Conservation (phyloP, 176 grass and related monocot species). For the Carex littledalei region DNA sequence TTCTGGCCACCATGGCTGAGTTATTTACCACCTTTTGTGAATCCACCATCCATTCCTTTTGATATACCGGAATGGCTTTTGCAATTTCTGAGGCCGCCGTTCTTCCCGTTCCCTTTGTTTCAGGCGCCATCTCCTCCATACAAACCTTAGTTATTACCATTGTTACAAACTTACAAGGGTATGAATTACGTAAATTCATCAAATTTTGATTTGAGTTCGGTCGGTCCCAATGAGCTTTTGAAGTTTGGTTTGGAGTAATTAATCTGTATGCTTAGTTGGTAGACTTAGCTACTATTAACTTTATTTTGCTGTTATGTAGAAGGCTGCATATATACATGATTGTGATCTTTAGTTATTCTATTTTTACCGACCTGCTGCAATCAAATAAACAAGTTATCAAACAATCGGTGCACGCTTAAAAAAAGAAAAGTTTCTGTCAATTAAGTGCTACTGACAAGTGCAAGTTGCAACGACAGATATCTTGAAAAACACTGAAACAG, state of each 20-base stretch:
- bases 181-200: neutral
- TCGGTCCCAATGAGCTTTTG: neutral
- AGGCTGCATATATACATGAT: neutral
- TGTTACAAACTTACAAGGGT: neutral
- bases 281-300: neutral
- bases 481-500: too few species aligned
- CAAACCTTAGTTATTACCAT: slow-evolving; percentile 25
- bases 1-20: slow-evolving; percentile 57
- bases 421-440: too few species aligned
- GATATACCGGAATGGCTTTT: slow-evolving; percentile 55
- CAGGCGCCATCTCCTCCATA: slow-evolving; percentile 42
- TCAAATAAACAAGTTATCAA: too few species aligned
- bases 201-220: slow-evolving; percentile 5
- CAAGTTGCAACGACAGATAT: too few species aligned
- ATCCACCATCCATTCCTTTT: slow-evolving; percentile 59
- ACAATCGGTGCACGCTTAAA: too few species aligned
- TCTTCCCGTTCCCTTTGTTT: slow-evolving; percentile 65
- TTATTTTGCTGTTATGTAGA: neutral
- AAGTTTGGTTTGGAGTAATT: slow-evolving; percentile 13
- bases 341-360: too few species aligned
- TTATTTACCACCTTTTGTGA: slow-evolving; percentile 28
- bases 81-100: slow-evolving; percentile 62
- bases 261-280: neutral
- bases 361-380: too few species aligned
- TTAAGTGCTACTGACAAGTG: too few species aligned